phyloP scores from a whole-genome alignment of 2,329 filamentous ascomycete species.

The Cladosporium phlei region DNA sequence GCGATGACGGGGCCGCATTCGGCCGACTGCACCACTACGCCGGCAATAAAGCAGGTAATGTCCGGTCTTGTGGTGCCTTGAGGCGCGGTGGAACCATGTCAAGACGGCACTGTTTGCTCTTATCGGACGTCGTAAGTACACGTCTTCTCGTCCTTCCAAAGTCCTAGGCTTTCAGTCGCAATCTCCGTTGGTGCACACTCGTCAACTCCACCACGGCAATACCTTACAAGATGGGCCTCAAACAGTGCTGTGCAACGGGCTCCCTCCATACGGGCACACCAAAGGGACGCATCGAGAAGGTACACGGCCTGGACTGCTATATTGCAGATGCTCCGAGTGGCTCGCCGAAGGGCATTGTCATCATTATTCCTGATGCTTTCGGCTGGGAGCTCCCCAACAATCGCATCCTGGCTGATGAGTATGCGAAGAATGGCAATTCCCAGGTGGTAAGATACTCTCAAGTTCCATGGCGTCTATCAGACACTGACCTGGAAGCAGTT shows the following conservation, averaged over 20 bases:
- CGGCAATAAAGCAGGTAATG: neutral
- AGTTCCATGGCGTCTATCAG: neutral
- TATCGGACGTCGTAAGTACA: too few relatives aligned
- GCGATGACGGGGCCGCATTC: slow-evolving; percentile 3
- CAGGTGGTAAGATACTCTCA: slow-evolving; percentile 16
- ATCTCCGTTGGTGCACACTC: too few relatives aligned
- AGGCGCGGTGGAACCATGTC: too few relatives aligned
- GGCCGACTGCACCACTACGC: neutral
- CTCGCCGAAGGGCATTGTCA: slow-evolving; percentile 31
- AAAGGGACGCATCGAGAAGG: slow-evolving; percentile 29
- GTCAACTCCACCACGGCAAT: too few relatives aligned
- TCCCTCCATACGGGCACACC: slow-evolving; percentile 36
- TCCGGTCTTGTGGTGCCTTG: too few relatives aligned
- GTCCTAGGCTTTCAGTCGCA: too few relatives aligned
- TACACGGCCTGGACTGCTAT: slow-evolving; percentile 36
- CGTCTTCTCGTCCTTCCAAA: too few relatives aligned
- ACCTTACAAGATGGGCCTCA: slow-evolving; percentile 20
- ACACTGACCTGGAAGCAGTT: slow-evolving; percentile 16
- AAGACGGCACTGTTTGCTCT: too few relatives aligned
- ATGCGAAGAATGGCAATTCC: slow-evolving; percentile 30
- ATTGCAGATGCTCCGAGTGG: slow-evolving; percentile 31
- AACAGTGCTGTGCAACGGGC: slow-evolving; percentile 35
- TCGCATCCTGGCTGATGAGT: slow-evolving; percentile 35
- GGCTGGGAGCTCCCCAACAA: slow-evolving; percentile 35
- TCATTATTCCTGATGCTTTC: slow-evolving; percentile 38